Percentiles rank a stretch among this genome's conserved stretches.
Evolutionary conservation across 75 land plant genomes (phyloP).

Genomic region (Cupressus sempervirens): DNA sequence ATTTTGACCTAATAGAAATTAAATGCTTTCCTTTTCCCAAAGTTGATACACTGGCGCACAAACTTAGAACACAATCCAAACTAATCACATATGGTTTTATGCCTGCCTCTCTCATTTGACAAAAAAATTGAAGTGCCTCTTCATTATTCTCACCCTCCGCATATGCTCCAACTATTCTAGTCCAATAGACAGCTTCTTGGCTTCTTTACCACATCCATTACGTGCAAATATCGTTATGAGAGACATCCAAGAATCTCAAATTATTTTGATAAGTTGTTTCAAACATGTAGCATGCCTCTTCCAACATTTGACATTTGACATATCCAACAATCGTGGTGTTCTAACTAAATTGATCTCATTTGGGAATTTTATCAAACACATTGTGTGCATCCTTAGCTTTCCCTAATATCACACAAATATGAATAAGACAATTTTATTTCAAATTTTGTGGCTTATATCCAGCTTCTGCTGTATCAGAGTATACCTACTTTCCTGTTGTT

Average conservation of each 20-base stretch:
- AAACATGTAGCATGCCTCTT: conserved; percentile 32
- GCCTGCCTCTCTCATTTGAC: conserved; percentile 21
- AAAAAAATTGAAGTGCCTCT: conserved; percentile 26
- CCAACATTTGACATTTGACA: conserved; percentile 31
- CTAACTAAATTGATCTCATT: conserved; percentile 29
- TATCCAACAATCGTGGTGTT: conserved; percentile 41
- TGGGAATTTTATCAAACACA: conserved; percentile 25
- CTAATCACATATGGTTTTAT: conserved; percentile 23
- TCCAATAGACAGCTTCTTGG: conserved; percentile 27
- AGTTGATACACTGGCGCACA: conserved; percentile 30
- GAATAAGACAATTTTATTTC: conserved; percentile 37
- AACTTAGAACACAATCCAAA: conserved; percentile 35
- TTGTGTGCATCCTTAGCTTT: conserved; percentile 20
- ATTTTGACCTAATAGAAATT: conserved; percentile 20
- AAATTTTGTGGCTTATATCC: conserved; percentile 29
- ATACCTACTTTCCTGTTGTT: conserved; percentile 15
- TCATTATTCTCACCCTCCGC: conserved; percentile 27
- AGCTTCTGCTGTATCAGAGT: background rate
- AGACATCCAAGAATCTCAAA: conserved; percentile 33
- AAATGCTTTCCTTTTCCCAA: conserved; percentile 32
- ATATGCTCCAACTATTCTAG: conserved; percentile 28
- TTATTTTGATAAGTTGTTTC: conserved; percentile 8
- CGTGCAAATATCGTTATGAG: conserved; percentile 38
- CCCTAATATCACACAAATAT: conserved; percentile 35
- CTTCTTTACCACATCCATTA: too few relatives aligned